Evolutionary conservation across 805 yeast species (phyloP), one percentile per base, ranked within the genome.

Genomic region (Pichia membranifaciens): DNA sequence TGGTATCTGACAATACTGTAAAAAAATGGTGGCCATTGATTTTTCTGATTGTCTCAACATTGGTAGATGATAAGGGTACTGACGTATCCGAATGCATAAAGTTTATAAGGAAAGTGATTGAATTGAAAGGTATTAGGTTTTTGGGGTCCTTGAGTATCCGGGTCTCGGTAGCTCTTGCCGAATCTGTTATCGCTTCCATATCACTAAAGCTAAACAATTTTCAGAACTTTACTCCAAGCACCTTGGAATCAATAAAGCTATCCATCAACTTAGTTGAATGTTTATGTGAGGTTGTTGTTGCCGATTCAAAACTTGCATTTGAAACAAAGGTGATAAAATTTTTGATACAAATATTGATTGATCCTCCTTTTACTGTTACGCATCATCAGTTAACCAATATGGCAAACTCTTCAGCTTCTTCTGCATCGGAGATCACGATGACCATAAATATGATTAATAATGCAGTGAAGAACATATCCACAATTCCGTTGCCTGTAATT

Each of bases 1-100:
- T 5, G 23, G 20, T 38, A 2, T 7, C 39, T 58, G 40, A 52
- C 51, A 38, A 67, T 78, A 23, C 80, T 78, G 55, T 70, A 70
- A 23, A 40, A 13, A 45, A 29, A 20, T 45, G 48, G 45, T 34
- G 40, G 35, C 47, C 47, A 16, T 38, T 47, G 18, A 22, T 38
- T 1, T 33, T 28, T 20, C 32, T 38, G 6, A 43, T 47, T 7
- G 28, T 29, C 13, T n/a, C 21, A 5, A 38, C 41, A 5, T 4
- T 47, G 17, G 32, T 22, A 9, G 44, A 47, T n/a, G 43, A 43
- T 5, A 35, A 22, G 4, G 48, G 45, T 6, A 21, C 23, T 5
- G 46, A 51, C 35, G 47, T 48, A 6, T 20, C 33, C 32, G 54
- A 51, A 28, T 33, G 50, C 35, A 17, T 49, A n/a, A 43, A 42